Conservation (phyloP, 2,329 filamentous ascomycete genomes). For the Diplodia mutila region DNA sequence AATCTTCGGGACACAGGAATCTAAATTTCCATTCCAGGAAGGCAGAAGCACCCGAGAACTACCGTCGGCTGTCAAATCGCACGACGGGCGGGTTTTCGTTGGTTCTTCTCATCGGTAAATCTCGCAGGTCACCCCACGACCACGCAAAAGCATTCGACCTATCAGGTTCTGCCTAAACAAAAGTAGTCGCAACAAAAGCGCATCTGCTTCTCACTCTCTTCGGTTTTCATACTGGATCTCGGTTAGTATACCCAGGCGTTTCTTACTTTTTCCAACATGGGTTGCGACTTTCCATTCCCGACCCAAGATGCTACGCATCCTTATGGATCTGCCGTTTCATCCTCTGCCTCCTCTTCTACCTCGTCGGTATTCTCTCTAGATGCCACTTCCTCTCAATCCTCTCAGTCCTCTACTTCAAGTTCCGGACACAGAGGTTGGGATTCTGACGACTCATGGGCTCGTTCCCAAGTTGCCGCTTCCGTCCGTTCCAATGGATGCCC, state of each 20-base stretch:
- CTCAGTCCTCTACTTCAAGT: constrained; percentile 61
- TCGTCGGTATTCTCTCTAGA: constrained; percentile 78
- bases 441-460: constrained; percentile 41
- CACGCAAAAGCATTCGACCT: constrained; percentile 30
- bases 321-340: constrained; percentile 72
- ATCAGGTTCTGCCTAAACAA: constrained; percentile 26
- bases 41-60: constrained; percentile 24
- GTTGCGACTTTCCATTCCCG: constrained; percentile 35
- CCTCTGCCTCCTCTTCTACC: constrained; percentile 75
- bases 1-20: constrained; percentile 13
- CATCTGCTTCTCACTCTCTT: constrained; percentile 28
- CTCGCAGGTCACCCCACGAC: constrained; percentile 44
- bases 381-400: constrained; percentile 61
- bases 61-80: constrained; percentile 33
- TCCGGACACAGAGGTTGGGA: constrained; percentile 59
- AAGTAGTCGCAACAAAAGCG: constrained; percentile 27
- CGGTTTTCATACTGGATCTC: constrained; percentile 23
- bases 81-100: constrained; percentile 41
- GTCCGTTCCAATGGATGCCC: constrained; percentile 34
- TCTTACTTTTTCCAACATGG: constrained; percentile 39
- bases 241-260: constrained; percentile 27
- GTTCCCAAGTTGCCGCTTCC: constrained; percentile 32
- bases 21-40: constrained; percentile 16
- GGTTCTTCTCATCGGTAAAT: constrained; percentile 46
- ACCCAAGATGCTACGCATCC: constrained; percentile 48